Evolutionary conservation across 202 grass and related monocot species (phyloP).

Genomic region (Zizania palustris): DNA sequence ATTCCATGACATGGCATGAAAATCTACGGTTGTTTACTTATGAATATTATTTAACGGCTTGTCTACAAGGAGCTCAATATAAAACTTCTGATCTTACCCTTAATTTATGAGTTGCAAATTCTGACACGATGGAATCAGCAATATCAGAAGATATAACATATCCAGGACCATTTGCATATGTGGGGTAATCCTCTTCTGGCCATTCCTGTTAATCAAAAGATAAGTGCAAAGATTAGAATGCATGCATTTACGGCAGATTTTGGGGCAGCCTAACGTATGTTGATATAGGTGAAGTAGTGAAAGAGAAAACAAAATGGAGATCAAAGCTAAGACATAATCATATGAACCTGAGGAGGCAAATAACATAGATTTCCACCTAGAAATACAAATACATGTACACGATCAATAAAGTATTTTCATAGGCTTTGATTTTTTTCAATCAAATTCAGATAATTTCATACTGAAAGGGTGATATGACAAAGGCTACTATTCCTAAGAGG

Average conservation of each 20-base stretch:
- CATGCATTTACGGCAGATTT: slow-evolving; percentile 6
- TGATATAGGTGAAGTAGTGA: slow-evolving; percentile 1
- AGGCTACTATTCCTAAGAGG: not conserved
- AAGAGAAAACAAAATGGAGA: not conserved
- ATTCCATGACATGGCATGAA: slow-evolving; percentile 1
- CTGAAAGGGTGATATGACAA: not conserved
- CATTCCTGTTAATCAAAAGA: slow-evolving; percentile 77
- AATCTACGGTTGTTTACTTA: not conserved
- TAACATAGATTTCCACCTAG: slow-evolving; percentile 7
- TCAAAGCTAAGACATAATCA: slow-evolving; percentile 6
- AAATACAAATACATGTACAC: slow-evolving; percentile 13
- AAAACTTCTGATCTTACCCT: slow-evolving; percentile 61
- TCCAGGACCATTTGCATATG: slow-evolving; percentile 97
- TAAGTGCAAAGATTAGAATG: slow-evolving; percentile 26
- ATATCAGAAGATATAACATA: slow-evolving; percentile 95
- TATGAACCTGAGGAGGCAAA: not conserved
- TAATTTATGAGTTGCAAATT: slow-evolving; percentile 85
- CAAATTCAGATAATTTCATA: slow-evolving; percentile 26
- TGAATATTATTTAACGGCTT: not conserved
- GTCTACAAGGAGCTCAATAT: not conserved
- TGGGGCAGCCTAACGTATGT: not conserved
- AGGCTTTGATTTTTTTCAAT: not conserved
- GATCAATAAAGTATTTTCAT: not conserved
- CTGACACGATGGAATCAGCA: slow-evolving; percentile 75
- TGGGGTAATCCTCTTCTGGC: slow-evolving; percentile 99